Percentiles rank a stretch among this genome's conserved stretches.
These are phyloP conservation scores for Massariosphaeria phaeospora DNA, from an alignment of 495 filamentous ascomycete species.

Conservation along the genomic window DNA sequence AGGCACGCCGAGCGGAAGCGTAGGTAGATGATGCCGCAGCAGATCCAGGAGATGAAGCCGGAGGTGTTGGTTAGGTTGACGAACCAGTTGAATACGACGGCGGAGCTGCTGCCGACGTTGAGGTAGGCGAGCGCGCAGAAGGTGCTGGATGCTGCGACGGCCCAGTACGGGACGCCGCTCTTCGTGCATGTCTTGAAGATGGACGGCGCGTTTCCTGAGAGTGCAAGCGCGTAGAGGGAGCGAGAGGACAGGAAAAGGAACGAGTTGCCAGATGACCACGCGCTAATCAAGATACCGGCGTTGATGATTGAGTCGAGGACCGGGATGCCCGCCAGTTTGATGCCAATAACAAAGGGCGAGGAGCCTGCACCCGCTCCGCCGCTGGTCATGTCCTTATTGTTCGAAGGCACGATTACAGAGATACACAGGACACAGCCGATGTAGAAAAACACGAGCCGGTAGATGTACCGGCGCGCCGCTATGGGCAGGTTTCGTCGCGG, in stretches of 20 bases:
- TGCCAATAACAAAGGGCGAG: slow-evolving; percentile 58
- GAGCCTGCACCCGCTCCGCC: slow-evolving; percentile 50
- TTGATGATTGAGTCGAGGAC: slow-evolving; percentile 62
- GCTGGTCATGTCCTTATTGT: slow-evolving; percentile 50
- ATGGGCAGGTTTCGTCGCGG: slow-evolving; percentile 50
- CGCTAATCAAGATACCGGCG: slow-evolving; percentile 64
- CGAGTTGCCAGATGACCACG: slow-evolving; percentile 61
- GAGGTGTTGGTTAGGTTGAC: slow-evolving; percentile 59
- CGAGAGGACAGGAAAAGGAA: slow-evolving; percentile 56
- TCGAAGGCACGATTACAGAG: slow-evolving; percentile 52
- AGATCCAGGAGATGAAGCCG: slow-evolving; percentile 59
- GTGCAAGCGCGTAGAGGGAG: slow-evolving; percentile 45
- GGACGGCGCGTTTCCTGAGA: slow-evolving; percentile 35
- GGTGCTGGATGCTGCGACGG: slow-evolving; percentile 34
- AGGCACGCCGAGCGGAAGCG: slow-evolving; percentile 53
- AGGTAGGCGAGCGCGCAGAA: slow-evolving; percentile 38
- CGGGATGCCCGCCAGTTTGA: slow-evolving; percentile 50
- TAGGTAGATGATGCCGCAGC: slow-evolving; percentile 55
- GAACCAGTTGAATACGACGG: slow-evolving; percentile 50
- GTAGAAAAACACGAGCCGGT: slow-evolving; percentile 56
- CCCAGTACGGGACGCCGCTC: slow-evolving; percentile 35
- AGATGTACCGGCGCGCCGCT: slow-evolving; percentile 49
- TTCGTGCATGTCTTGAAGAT: slow-evolving; percentile 38
- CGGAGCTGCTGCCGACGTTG: slow-evolving; percentile 22
- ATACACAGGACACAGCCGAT: slow-evolving; percentile 55